Evolutionary conservation across 78 protist genomes (phyloP).

Genomic region (Chrysochromulina tobinii): DNA sequence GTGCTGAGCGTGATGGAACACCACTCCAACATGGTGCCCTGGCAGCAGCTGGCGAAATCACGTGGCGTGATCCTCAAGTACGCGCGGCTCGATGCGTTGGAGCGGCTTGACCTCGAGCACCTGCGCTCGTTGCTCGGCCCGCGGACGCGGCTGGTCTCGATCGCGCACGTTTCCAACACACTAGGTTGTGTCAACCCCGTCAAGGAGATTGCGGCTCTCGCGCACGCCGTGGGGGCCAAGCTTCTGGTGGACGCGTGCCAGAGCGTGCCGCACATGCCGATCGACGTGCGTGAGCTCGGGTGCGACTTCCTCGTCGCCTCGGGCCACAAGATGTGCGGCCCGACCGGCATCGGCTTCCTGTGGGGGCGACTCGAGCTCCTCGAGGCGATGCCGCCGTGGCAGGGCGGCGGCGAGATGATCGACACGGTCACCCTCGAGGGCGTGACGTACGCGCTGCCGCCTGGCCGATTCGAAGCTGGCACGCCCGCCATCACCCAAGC

Average conservation of each 20-base stretch:
- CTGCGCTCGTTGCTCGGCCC: neutral
- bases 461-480: conserved; percentile 59
- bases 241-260: conserved; percentile 59
- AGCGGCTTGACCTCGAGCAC: conserved; percentile 13
- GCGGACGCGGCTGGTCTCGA: conserved; percentile 45
- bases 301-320: conserved; percentile 44
- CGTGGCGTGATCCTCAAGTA: neutral
- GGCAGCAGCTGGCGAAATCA: conserved; percentile 51
- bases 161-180: conserved; percentile 16
- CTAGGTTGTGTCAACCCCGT: conserved; percentile 42
- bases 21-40: conserved; percentile 66
- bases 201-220: neutral
- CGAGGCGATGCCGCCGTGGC: conserved; percentile 34
- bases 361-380: conserved; percentile 25
- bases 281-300: conserved; percentile 36
- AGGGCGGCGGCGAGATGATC: conserved; percentile 67
- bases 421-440: conserved; percentile 37
- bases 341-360: conserved; percentile 62
- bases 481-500: conserved; percentile 46
- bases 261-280: conserved; percentile 32
- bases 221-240: conserved; percentile 23
- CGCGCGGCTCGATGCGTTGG: conserved; percentile 23
- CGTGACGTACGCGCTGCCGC: conserved; percentile 46
- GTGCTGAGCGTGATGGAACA: conserved; percentile 59
- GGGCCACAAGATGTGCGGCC: conserved; percentile 69